A percentile compares a stretch with the other conserved stretches of the same genome.
Conservation (phyloP, 208 protist species). For the Blastocrithidia nonstop region DNA sequence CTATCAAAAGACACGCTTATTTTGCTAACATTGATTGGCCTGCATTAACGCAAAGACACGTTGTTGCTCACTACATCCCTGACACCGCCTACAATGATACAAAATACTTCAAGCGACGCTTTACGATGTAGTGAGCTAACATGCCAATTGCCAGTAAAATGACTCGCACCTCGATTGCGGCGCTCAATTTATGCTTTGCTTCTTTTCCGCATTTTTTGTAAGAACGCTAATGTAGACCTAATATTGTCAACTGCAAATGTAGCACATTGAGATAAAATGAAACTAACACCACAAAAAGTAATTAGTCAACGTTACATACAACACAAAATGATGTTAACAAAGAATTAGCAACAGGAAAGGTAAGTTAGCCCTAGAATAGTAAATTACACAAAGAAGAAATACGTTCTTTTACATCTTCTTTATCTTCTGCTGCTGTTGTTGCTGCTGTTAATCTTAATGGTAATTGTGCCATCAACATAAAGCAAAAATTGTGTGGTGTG, state of each 20-base stretch:
- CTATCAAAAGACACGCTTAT: slow-evolving; percentile 51
- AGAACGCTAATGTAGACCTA: too few relatives aligned
- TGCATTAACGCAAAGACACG: slow-evolving; percentile 16
- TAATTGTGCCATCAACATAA: too few relatives aligned
- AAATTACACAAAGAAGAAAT: too few relatives aligned
- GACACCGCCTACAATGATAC: slow-evolving; percentile 33
- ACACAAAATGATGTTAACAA: too few relatives aligned
- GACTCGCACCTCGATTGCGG: slow-evolving; percentile 32
- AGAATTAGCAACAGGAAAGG: too few relatives aligned
- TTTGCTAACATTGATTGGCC: slow-evolving; percentile 61
- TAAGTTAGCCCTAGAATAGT: too few relatives aligned
- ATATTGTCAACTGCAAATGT: too few relatives aligned
- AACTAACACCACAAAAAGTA: too few relatives aligned
- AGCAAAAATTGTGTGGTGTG: slow-evolving; percentile 8
- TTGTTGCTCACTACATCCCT: slow-evolving; percentile 31
- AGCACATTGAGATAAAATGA: too few relatives aligned
- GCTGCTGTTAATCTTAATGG: background rate
- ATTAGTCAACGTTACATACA: too few relatives aligned
- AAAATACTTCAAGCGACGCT: slow-evolving; percentile 61
- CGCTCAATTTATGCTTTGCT: slow-evolving; percentile 38
- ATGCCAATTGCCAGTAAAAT: slow-evolving; percentile 20
- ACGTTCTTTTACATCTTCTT: too few relatives aligned
- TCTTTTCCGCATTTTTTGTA: slow-evolving; percentile 41
- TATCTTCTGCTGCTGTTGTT: too few relatives aligned
- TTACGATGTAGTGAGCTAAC: slow-evolving; percentile 62